These are phyloP conservation scores for Biscogniauxia mediterranea DNA, from an alignment of 2,329 filamentous ascomycete genomes.

Conservation along the genomic window DNA sequence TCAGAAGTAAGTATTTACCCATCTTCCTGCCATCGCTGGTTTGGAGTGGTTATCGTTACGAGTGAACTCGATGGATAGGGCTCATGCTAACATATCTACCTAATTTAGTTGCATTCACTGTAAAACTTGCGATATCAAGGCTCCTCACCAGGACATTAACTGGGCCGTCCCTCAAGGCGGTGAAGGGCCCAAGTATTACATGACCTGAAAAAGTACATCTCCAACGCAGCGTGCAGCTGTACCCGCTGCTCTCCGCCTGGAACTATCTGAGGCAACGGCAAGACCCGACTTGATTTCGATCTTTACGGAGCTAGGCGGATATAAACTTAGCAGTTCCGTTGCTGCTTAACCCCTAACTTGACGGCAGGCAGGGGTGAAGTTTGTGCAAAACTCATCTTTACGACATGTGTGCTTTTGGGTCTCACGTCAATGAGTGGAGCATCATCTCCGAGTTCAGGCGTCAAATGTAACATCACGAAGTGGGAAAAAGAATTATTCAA, in stretches of 20 bases:
- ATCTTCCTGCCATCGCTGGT: not conserved
- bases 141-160: constrained; percentile 94
- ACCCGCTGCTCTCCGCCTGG: not conserved
- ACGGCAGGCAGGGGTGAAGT: not conserved
- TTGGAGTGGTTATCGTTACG: not conserved
- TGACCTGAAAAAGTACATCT: constrained; percentile 46
- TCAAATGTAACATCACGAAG: not conserved
- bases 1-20: constrained; percentile 75
- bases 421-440: not conserved
- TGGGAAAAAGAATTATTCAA: not conserved
- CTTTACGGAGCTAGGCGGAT: not conserved
- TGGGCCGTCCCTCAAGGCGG: constrained; percentile 94
- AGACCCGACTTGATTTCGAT: not conserved
- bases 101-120: constrained; percentile 86
- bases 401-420: not conserved
- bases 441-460: not conserved
- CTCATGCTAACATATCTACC: constrained; percentile 27
- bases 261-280: constrained; percentile 1
- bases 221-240: not conserved
- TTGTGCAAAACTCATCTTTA: not conserved
- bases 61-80: not conserved
- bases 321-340: not conserved
- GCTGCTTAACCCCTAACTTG: not conserved
- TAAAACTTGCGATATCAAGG: constrained; percentile 99
- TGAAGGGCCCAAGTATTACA: constrained; percentile 71